Base-by-base conservation (phyloP, 176 grass and related monocot species). In the Cocos nucifera region DNA sequence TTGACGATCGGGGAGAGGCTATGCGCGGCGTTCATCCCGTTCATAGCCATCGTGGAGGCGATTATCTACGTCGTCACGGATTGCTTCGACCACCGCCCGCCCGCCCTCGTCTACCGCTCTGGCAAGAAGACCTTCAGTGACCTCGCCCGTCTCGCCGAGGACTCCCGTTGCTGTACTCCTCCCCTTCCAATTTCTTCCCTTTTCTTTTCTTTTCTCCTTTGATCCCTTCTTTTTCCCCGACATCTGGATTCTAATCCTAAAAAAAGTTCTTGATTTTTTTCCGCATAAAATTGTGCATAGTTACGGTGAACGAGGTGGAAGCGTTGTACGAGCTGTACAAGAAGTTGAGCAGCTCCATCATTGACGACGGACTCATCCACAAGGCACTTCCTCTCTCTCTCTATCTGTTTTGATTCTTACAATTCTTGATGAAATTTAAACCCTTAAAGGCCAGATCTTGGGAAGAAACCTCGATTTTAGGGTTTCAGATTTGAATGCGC, bases 321-420 rank as follows among this genome's bases (percentile, higher is more conserved):
- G 89, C 85, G 55, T 68, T 95, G 22, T 78, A 85, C 50, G 85
- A 95, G 73, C 79, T 95, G 39, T 95, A 89, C 81, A 95, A 83
- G 75, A 95, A 80, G 77, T 64, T 95, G 57, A 89, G 85, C 74
- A 67, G 75, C 69, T 85, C 89, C 69, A 87, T 89, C 62, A 78
- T 89, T 70, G 62, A 85, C 69, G 89, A 95, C 35, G 85, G 85
- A 1, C 62, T 95, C 57, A 95, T 95, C 17, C 85, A 95, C 81
- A 95, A 95, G 90, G 90, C 83, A 61, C 17, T 62, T 9, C 3
- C 18, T 20, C 19, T 5, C 4, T 5, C 4, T 30, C 28, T 30
- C 28, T 4, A 5, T 30, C 28, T 30, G 4, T 30, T 30, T 30
- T 6, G 28, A 30, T 30, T 7, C 28, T 30, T 6, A 30, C 28